Evolutionary conservation across 495 filamentous ascomycete species (phyloP).

Genomic region (Pseudotulostoma volvatum): DNA sequence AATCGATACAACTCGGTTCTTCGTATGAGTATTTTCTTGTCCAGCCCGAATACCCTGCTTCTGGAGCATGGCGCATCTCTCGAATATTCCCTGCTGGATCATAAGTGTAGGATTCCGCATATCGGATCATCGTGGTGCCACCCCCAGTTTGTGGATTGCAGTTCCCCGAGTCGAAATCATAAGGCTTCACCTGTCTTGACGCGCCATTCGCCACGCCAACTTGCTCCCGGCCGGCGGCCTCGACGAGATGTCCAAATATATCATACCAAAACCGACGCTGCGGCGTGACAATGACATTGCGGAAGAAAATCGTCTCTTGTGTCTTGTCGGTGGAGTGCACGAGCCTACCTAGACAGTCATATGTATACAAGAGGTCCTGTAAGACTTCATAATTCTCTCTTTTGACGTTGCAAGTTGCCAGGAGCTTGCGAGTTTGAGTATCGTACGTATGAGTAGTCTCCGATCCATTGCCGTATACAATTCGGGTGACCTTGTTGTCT

Average conservation of each 20-base stretch:
- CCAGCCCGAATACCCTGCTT: slow-evolving; percentile 3
- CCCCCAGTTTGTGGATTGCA: too few species aligned
- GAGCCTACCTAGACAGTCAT: slow-evolving; percentile 12
- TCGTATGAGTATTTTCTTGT: slow-evolving; percentile 6
- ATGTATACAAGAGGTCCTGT: slow-evolving; percentile 15
- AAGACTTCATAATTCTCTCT: neutral
- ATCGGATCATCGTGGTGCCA: slow-evolving; percentile 5
- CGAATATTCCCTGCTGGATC: slow-evolving; percentile 10
- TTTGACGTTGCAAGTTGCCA: neutral
- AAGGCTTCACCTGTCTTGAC: too few species aligned
- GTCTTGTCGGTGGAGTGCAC: slow-evolving; percentile 10
- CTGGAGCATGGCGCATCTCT: slow-evolving; percentile 3
- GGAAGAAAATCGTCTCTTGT: slow-evolving; percentile 14
- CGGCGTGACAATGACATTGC: slow-evolving; percentile 9
- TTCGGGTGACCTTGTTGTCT: neutral
- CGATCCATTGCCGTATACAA: slow-evolving; percentile 6
- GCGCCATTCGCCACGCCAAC: too few species aligned
- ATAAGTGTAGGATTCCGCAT: slow-evolving; percentile 12
- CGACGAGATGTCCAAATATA: slow-evolving; percentile 12
- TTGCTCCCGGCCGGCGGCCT: slow-evolving; percentile 19
- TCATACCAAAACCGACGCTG: slow-evolving; percentile 18
- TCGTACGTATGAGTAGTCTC: slow-evolving; percentile 7
- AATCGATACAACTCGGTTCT: slow-evolving; percentile 2
- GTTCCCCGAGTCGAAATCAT: too few species aligned
- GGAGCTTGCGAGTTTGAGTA: slow-evolving; percentile 1